A percentile compares a stretch with the other conserved stretches of the same genome.
Conservation (phyloP, 2,329 filamentous ascomycete species). For the Gnomoniopsis smithogilvyi region DNA sequence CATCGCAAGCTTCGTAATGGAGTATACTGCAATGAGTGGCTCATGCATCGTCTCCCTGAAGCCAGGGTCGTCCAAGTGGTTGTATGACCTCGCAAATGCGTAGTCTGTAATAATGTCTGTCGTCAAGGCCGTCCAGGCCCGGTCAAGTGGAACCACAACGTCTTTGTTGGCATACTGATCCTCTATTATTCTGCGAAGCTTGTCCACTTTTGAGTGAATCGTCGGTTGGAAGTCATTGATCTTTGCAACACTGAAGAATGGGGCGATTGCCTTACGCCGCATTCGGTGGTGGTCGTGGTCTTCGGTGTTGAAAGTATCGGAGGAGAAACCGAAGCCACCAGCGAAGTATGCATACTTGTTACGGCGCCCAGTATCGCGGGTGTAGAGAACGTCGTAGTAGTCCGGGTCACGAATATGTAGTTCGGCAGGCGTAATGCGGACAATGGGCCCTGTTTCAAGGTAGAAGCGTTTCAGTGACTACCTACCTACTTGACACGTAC, state of each 20-base stretch:
- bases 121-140: constrained; percentile 28
- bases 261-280: neutral
- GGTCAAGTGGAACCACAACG: constrained; percentile 20
- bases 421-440: neutral
- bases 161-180: neutral
- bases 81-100: constrained; percentile 30
- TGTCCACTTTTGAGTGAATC: neutral
- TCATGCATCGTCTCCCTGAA: constrained; percentile 25
- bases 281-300: neutral
- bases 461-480: too few relatives aligned
- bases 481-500: too few relatives aligned
- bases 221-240: neutral
- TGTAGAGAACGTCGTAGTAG: neutral
- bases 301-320: neutral
- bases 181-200: neutral
- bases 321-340: neutral
- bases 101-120: constrained; percentile 36
- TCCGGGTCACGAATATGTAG: neutral
- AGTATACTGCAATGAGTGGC: constrained; percentile 23
- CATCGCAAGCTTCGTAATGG: constrained; percentile 24
- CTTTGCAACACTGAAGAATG: neutral
- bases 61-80: constrained; percentile 27
- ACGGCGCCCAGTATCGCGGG: neutral
- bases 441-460: neutral
- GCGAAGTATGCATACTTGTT: neutral